Evolutionary conservation across 1,284 basidiomycete genomes (phyloP), one percentile per base, ranked within the genome.

Genomic region (Bjerkandera adusta): DNA sequence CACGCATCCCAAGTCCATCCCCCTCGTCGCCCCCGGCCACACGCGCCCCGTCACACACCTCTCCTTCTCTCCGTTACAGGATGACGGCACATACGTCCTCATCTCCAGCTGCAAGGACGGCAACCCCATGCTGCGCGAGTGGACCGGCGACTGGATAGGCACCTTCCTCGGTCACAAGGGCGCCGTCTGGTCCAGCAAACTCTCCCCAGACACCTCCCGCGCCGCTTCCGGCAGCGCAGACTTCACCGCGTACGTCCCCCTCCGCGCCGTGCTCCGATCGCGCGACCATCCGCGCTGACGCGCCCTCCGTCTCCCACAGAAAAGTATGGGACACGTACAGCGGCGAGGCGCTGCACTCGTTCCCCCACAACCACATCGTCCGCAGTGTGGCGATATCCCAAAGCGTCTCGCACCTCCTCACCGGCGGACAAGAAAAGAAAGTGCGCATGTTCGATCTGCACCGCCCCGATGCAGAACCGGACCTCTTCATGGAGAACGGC

Each of bases 111-210:
- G 94, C 75, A 97, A 97, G 70, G 94, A 97, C 74, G 93, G 93
- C 26, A 95, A 93, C 59, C 93, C 94, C 27, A 96, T 96, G 92
- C 72, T 97, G 55, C 82, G 93, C 56, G 92, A 94, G 63, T 95
- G 92, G 93, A 92, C 92, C 42, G 96, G 96, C 22, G 96, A 99
- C 68, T 99, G 96, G 96, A 89, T 97, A 59, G 96, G 96, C 18
- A 98, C 96, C 5, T 99, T 99, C 67, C 76, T 97, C 13, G 95
- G 95, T 2, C 96, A 99, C 73, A 99, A 99, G 68, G 96, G 96
- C 51, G 97, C 97, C 5, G 97, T 99, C 4, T 99, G 97, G 96
- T 87, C 88, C 50, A 90, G 91, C 43, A 97, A 97, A 68, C 82
- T 99, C 49, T 93, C 89, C n/a, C 72, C 77, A 15, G 92, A 94